Conservation (phyloP, 805 yeast species). For the Millerozyma miso region DNA sequence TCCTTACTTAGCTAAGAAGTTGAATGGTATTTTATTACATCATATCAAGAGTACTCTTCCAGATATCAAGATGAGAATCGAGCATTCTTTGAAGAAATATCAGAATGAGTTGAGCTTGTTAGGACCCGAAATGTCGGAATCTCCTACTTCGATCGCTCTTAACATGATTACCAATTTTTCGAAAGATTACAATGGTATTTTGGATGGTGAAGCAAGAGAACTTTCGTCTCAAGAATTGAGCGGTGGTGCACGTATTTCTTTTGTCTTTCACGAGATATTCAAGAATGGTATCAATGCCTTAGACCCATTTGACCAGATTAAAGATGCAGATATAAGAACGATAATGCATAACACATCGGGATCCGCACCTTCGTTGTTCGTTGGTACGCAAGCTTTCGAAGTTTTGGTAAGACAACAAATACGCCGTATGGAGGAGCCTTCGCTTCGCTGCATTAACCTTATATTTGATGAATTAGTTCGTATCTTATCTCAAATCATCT, state of each 20-base stretch:
- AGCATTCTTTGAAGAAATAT: conserved; percentile 78
- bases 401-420: conserved; percentile 93
- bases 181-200: conserved; percentile 83
- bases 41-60: conserved; percentile 73
- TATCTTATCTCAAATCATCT: conserved; percentile 77
- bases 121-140: conserved; percentile 87
- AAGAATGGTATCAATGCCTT: conserved; percentile 87
- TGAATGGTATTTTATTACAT: conserved; percentile 80
- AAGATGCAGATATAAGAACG: conserved; percentile 93
- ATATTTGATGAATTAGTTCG: conserved; percentile 94
- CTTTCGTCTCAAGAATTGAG: conserved; percentile 84
- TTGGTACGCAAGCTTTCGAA: conserved; percentile 96
- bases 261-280: conserved; percentile 94
- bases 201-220: conserved; percentile 91
- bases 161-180: conserved; percentile 89
- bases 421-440: conserved; percentile 90
- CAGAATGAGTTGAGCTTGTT: conserved; percentile 70
- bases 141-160: conserved; percentile 85
- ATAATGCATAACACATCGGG: conserved; percentile 97
- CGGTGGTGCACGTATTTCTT: conserved; percentile 97
- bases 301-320: conserved; percentile 95
- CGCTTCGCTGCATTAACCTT: conserved; percentile 79
- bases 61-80: conserved; percentile 87
- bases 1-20: conserved; percentile 90
- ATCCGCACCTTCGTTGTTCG: conserved; percentile 91